Evolutionary conservation across 345 rosid genomes (phyloP).

Genomic region (Anacardium occidentale): DNA sequence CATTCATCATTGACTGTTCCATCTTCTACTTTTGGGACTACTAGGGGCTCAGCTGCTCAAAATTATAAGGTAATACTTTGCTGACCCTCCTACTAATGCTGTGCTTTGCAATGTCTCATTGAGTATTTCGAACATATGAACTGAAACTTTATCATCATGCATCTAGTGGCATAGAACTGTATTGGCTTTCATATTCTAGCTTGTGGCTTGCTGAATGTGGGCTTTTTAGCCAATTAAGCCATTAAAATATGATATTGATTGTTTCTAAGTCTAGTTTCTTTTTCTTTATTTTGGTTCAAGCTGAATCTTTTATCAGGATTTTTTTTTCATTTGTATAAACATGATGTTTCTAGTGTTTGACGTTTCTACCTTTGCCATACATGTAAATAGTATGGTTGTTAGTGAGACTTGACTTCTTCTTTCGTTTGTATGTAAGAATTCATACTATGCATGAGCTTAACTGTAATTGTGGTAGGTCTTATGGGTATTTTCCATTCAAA

Average conservation of each 20-base stretch:
- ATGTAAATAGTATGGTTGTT: neutral
- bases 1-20: conserved; percentile 52
- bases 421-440: neutral
- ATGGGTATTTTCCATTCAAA: neutral
- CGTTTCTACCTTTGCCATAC: neutral
- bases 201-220: neutral
- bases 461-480: neutral
- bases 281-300: too few relatives aligned
- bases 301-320: neutral
- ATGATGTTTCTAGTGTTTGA: neutral
- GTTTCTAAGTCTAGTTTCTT: neutral
- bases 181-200: neutral
- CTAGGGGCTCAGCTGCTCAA: conserved; percentile 34
- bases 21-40: conserved; percentile 40
- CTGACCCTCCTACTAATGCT: neutral
- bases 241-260: neutral
- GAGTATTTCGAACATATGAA: neutral
- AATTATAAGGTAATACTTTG: conserved; percentile 43
- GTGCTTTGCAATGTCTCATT: conserved; percentile 2
- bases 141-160: neutral
- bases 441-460: neutral
- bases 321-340: neutral
- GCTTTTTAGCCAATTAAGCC: neutral
- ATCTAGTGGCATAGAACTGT: neutral
- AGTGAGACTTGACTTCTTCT: neutral